A percentile compares a stretch with the other conserved stretches of the same genome.
Conservation (phyloP, 169 alveolate species). For the Plasmodium knowlesi region DNA sequence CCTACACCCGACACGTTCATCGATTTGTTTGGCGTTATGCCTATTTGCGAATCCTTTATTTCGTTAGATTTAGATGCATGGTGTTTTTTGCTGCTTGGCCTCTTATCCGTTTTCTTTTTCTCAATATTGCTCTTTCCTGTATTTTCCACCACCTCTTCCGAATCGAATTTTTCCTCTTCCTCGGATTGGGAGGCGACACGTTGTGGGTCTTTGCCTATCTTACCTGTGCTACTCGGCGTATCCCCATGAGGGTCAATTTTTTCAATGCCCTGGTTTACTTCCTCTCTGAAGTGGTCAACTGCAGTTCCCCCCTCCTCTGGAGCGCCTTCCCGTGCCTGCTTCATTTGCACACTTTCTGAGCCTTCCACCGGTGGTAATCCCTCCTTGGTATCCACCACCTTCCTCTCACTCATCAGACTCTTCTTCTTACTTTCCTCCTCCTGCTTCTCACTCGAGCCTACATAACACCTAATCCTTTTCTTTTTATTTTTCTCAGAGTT, state of each 20-base stretch:
- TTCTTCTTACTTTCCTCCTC: constrained; percentile 35
- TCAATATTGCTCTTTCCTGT: neutral
- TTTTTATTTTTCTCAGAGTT: constrained; percentile 55
- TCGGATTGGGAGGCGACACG: neutral
- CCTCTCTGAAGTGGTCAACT: neutral
- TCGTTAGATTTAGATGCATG: neutral
- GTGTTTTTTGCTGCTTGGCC: neutral
- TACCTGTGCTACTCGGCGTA: neutral
- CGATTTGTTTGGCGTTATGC: neutral
- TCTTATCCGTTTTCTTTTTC: neutral
- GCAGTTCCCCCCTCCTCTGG: neutral
- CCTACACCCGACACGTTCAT: neutral
- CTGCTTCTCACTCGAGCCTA: neutral
- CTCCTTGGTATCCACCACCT: neutral
- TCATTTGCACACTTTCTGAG: neutral
- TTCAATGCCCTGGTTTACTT: neutral
- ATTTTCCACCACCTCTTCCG: neutral
- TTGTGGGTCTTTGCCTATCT: neutral
- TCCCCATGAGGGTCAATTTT: neutral
- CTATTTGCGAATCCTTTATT: constrained; percentile 7
- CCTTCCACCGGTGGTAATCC: neutral
- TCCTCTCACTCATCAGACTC: neutral
- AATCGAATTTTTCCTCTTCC: neutral
- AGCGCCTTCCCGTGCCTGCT: neutral
- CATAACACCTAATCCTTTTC: constrained; percentile 28